Percentiles rank a stretch among this genome's conserved stretches.
These are phyloP conservation scores for Talaromyces sp. DNA, from an alignment of 2,329 filamentous ascomycete genomes.

Conservation along the genomic window DNA sequence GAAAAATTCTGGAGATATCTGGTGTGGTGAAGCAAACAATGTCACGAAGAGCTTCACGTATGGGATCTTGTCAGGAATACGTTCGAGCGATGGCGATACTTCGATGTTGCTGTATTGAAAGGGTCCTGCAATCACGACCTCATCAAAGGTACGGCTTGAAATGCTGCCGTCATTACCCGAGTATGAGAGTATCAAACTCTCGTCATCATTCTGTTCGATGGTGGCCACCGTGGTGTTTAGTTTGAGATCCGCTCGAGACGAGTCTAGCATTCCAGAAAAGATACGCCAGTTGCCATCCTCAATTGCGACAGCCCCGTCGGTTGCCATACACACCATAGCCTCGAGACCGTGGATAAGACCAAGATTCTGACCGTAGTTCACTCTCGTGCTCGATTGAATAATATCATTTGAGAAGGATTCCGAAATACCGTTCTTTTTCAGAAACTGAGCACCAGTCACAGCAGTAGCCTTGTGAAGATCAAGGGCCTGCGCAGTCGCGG, in stretches of 20 bases:
- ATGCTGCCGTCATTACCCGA: constrained; percentile 26
- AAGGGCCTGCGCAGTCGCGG: constrained; percentile 64
- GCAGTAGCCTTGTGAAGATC: constrained; percentile 66
- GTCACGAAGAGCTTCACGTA: constrained; percentile 89
- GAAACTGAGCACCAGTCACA: constrained; percentile 69
- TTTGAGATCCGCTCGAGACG: constrained; percentile 60
- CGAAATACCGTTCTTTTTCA: constrained; percentile 67
- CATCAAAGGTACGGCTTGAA: constrained; percentile 59
- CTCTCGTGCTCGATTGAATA: constrained; percentile 84
- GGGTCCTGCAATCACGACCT: constrained; percentile 78
- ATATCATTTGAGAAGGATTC: constrained; percentile 72
- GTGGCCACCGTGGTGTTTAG: constrained; percentile 67
- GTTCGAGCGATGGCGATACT: constrained; percentile 44
- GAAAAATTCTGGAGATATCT: constrained; percentile 73
- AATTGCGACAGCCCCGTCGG: constrained; percentile 76
- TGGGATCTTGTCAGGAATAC: constrained; percentile 71
- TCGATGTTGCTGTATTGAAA: constrained; percentile 75
- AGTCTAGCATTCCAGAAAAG: constrained; percentile 75
- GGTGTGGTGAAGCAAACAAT: constrained; percentile 74
- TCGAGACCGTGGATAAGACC: constrained; percentile 83
- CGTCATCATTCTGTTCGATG: constrained; percentile 48
- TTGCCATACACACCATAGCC: constrained; percentile 88
- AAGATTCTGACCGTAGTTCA: constrained; percentile 92
- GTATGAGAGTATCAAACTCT: constrained; percentile 48
- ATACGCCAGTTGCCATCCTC: constrained; percentile 91